A percentile compares a stretch with the other conserved stretches of the same genome.
phyloP scores from a whole-genome alignment of 352 stramenopile species.

The Blastocystis hominis region DNA sequence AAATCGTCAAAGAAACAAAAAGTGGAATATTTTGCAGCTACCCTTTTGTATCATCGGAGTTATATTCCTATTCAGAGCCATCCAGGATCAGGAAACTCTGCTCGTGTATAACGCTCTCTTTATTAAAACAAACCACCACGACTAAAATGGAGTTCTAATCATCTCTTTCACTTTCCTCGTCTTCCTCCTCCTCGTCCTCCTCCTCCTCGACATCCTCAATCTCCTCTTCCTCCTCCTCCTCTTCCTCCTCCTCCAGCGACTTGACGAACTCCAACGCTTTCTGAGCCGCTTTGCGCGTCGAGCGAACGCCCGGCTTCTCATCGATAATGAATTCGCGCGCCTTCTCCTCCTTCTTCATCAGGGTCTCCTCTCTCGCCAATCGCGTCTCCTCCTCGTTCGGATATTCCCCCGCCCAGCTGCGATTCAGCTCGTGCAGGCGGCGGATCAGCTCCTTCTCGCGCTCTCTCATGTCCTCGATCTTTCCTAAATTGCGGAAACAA shows the following conservation, averaged over 20 bases:
- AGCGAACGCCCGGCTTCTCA: not conserved
- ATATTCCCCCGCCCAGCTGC: constrained; percentile 25
- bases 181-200: constrained; percentile 8
- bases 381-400: constrained; percentile 4
- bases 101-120: not conserved
- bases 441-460: constrained; percentile 36
- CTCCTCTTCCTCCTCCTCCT: not conserved
- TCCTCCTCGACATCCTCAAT: not conserved
- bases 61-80: not conserved
- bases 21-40: not conserved
- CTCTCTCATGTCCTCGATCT: constrained; percentile 14
- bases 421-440: constrained; percentile 6
- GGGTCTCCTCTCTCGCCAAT: constrained; percentile 16
- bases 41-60: constrained; percentile 25
- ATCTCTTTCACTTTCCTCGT: not conserved
- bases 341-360: constrained; percentile 39
- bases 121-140: not conserved
- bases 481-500: constrained; percentile 31
- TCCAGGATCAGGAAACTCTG: not conserved
- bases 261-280: constrained; percentile 40
- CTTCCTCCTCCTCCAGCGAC: not conserved
- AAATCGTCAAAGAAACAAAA: constrained; percentile 10
- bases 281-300: constrained; percentile 30
- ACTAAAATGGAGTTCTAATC: not conserved
- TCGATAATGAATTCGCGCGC: constrained; percentile 27